These are phyloP conservation scores for Aspergillus sclerotioniger DNA, from an alignment of 495 filamentous ascomycete genomes.

Conservation along the genomic window DNA sequence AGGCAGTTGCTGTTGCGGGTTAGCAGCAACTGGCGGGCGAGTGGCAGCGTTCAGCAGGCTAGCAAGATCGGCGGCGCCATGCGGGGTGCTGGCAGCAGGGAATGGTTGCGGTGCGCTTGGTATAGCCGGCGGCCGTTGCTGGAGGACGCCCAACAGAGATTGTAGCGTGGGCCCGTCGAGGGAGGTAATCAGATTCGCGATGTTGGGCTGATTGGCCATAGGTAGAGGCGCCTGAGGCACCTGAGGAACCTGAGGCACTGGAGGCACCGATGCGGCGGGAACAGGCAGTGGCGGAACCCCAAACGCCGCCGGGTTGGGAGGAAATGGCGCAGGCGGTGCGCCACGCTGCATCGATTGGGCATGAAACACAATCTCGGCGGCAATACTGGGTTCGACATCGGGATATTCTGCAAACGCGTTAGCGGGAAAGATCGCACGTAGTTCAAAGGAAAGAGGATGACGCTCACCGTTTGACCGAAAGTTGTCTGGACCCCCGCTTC, in stretches of 20 bases:
- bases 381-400: slow-evolving; percentile 71
- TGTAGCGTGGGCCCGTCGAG: slow-evolving; percentile 72
- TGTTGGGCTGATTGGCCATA: slow-evolving; percentile 39
- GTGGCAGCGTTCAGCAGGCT: slow-evolving; percentile 52
- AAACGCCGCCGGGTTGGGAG: slow-evolving; percentile 40
- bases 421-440: slow-evolving; percentile 15
- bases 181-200: slow-evolving; percentile 50
- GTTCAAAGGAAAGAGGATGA: not conserved
- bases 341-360: slow-evolving; percentile 62
- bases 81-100: slow-evolving; percentile 25
- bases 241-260: not conserved
- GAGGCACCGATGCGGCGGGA: slow-evolving; percentile 33
- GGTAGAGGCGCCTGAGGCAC: slow-evolving; percentile 34
- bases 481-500: slow-evolving; percentile 64
- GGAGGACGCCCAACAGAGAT: slow-evolving; percentile 62
- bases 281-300: slow-evolving; percentile 36
- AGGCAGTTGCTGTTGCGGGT: slow-evolving; percentile 34
- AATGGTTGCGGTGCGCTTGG: slow-evolving; percentile 41
- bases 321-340: slow-evolving; percentile 41
- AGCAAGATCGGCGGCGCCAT: slow-evolving; percentile 54
- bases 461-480: slow-evolving; percentile 70
- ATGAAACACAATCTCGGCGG: slow-evolving; percentile 74
- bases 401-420: slow-evolving; percentile 61
- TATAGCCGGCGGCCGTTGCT: slow-evolving; percentile 46
- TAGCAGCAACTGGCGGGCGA: slow-evolving; percentile 38